phyloP scores from a whole-genome alignment of 768 basidiomycete genomes.

The Lactifluus piperatus region DNA sequence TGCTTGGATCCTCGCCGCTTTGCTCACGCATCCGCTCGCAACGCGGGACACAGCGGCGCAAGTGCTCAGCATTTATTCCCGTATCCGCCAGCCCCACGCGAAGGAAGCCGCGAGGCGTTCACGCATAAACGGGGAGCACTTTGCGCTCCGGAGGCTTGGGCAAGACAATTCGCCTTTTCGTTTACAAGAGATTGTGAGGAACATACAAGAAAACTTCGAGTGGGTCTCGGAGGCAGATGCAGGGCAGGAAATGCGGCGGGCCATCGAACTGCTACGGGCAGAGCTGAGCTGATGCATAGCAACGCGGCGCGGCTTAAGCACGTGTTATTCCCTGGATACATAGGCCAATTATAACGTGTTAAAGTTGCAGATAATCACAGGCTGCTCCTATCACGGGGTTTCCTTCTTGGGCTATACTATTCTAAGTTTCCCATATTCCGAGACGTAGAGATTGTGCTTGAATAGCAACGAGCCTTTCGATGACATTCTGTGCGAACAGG shows the following conservation, averaged over 20 bases:
- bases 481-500: neutral
- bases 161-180: neutral
- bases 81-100: conserved; percentile 26
- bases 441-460: no score
- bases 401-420: neutral
- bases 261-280: neutral
- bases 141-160: conserved; percentile 18
- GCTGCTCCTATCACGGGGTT: neutral
- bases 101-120: conserved; percentile 23
- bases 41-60: conserved; percentile 19
- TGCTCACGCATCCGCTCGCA: conserved; percentile 36
- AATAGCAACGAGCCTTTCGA: no score
- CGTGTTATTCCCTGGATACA: no score
- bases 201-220: conserved; percentile 11
- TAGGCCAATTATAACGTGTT: no score
- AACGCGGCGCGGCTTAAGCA: neutral
- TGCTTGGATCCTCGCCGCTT: conserved; percentile 30
- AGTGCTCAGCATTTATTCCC: conserved; percentile 27
- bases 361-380: neutral
- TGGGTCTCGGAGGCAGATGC: conserved; percentile 11
- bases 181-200: neutral
- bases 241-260: neutral
- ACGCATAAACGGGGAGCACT: conserved; percentile 25
- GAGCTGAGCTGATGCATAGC: neutral
- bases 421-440: neutral